Evolutionary conservation across 768 basidiomycete genomes (phyloP).

Genomic region (Coprinopsis strossmayeri): DNA sequence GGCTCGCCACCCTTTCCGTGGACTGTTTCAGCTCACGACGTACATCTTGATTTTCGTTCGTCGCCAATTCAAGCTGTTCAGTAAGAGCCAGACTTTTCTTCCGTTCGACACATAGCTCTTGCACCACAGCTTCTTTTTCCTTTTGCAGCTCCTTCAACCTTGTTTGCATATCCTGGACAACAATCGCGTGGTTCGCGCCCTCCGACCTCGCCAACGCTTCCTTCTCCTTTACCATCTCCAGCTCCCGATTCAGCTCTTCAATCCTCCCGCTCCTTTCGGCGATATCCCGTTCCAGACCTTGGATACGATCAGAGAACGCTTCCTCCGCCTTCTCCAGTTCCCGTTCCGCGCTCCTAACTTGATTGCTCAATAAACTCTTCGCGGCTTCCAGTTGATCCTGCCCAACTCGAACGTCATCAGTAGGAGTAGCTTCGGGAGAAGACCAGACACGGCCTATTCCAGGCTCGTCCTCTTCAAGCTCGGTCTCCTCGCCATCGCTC

Average conservation of each 20-base stretch:
- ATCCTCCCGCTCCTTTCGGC: neutral
- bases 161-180: neutral
- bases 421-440: neutral
- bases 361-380: neutral
- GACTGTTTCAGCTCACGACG: neutral
- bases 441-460: neutral
- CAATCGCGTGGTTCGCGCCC: neutral
- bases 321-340: neutral
- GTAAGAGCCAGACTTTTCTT: neutral
- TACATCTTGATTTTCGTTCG: neutral
- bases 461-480: neutral
- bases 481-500: constrained; percentile 16
- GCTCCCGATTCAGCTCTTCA: neutral
- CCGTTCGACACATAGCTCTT: neutral
- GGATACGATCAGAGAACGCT: neutral
- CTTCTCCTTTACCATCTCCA: neutral
- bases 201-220: neutral
- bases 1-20: neutral
- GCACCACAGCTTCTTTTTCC: neutral
- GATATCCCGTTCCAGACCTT: neutral
- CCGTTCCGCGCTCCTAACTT: neutral
- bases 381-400: neutral
- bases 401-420: neutral
- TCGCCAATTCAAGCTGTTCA: neutral
- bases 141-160: neutral